These are phyloP conservation scores for Pholiota conissans DNA, from an alignment of 768 basidiomycete genomes.

Conservation along the genomic window DNA sequence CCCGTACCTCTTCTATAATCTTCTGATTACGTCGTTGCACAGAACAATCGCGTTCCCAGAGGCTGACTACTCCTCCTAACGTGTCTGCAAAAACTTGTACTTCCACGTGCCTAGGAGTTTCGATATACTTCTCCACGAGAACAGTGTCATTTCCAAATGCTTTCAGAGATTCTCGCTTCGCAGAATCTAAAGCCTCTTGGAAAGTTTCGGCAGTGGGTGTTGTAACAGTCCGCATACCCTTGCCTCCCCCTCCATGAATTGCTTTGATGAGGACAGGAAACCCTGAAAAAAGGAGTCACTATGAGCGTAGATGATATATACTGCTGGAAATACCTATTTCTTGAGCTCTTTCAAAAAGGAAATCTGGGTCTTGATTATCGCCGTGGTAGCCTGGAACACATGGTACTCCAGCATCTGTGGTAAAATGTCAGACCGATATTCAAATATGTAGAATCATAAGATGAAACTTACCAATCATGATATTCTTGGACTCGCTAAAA, in stretches of 20 bases:
- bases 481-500: constrained; percentile 84
- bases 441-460: not conserved
- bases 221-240: constrained; percentile 87
- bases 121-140: constrained; percentile 86
- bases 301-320: not conserved
- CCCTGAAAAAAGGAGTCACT: constrained; percentile 39
- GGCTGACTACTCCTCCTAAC: constrained; percentile 77
- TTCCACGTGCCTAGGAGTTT: constrained; percentile 87
- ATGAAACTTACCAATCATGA: constrained; percentile 69
- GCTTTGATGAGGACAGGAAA: constrained; percentile 96
- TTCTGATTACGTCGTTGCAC: constrained; percentile 94
- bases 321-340: constrained; percentile 54
- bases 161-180: constrained; percentile 86
- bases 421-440: not conserved
- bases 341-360: constrained; percentile 67
- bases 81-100: constrained; percentile 93
- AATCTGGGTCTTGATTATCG: constrained; percentile 70
- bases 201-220: constrained; percentile 64
- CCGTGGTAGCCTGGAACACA: constrained; percentile 96
- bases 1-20: constrained; percentile 82
- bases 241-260: constrained; percentile 94
- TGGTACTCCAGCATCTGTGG: constrained; percentile 79
- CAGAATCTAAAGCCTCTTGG: constrained; percentile 78
- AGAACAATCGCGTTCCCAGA: constrained; percentile 96
- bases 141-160: constrained; percentile 87